These are phyloP conservation scores for Amoeboaphelidium occidentale DNA, from an alignment of 371 early-diverging fungal genomes.

Conservation along the genomic window DNA sequence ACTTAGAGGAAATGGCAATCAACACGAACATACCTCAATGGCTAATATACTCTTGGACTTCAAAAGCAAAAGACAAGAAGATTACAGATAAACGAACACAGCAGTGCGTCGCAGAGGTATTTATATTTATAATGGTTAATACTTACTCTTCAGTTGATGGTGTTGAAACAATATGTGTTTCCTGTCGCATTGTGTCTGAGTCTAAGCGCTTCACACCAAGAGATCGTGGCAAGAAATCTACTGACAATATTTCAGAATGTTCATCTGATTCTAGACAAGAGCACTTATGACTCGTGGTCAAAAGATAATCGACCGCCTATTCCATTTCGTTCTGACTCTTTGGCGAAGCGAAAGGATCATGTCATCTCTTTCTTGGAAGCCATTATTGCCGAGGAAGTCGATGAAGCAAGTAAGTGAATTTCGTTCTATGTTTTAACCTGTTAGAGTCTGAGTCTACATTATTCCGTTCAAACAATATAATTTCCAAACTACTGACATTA, in stretches of 20 bases:
- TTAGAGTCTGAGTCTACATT: neutral
- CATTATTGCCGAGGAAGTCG: neutral
- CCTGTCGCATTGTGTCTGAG: neutral
- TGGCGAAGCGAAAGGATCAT: neutral
- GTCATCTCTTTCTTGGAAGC: neutral
- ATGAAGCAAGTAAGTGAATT: neutral
- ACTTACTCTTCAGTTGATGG: too few relatives aligned
- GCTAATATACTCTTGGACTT: neutral
- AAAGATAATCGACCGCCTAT: neutral
- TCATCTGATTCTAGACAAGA: neutral
- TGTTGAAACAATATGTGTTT: neutral
- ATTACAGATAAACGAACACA: neutral
- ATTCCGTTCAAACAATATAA: neutral
- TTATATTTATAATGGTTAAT: too few relatives aligned
- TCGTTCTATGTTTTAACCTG: too few relatives aligned
- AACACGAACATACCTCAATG: neutral
- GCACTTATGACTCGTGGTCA: neutral
- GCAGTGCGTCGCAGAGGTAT: neutral
- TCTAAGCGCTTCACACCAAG: neutral
- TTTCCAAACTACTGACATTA: neutral
- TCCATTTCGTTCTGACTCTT: too few relatives aligned
- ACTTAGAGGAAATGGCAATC: neutral
- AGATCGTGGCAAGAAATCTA: neutral
- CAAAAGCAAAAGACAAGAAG: neutral
- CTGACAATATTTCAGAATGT: neutral